Base-by-base conservation (phyloP, 2,329 filamentous ascomycete species). In the Fusarium sp. region DNA sequence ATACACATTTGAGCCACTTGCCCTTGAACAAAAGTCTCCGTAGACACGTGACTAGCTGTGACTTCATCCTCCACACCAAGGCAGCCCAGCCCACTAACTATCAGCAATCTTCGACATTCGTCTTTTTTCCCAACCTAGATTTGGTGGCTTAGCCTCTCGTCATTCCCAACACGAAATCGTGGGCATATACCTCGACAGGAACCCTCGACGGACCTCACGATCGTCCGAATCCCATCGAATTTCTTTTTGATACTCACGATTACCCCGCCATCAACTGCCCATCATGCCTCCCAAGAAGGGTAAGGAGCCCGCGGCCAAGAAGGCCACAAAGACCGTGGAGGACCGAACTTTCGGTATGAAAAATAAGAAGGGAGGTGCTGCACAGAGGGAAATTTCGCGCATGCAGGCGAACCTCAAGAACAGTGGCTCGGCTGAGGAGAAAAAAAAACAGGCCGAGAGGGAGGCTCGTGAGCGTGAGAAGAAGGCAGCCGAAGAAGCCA, bases 271-370 rank as follows among this genome's bases (percentile, higher is more conserved):
- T 70, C 72, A 58, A 68, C 60, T 69, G 73, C 81, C 83, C 86
- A 90, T 78, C 78, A 95, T 95, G 93, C 86, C 93, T 82, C 93
- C 93, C 66, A 95, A 95, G 82, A 88, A 88, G 78, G 81, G 83
- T 65, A 86, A 89, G 61, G 86, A 89, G 84, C 78, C 62, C 61
- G 85, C 79, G 75, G 86, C 84, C 81, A 91, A 91, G 84, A 89
- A 89, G 85, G 82, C 85, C 62, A 81, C 85, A 77, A 94, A 94
- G 85, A 79, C 87, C 48, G 93, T 95, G 72, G 94, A 96, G 72
- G 96, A 99, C 87, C 96, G 95, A 86, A 97, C 96, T 54, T 99
- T 99, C 88, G 96, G 96, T 78, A 98, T 99, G 96, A 99, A 99
- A 86, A 99, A 99, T 82, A 99, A 99, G 87, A 99, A 98, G 88